A percentile compares a stretch with the other conserved stretches of the same genome.
These are phyloP conservation scores for Camellia japonica DNA, from an alignment of 148 eudicot genomes.

Conservation along the genomic window DNA sequence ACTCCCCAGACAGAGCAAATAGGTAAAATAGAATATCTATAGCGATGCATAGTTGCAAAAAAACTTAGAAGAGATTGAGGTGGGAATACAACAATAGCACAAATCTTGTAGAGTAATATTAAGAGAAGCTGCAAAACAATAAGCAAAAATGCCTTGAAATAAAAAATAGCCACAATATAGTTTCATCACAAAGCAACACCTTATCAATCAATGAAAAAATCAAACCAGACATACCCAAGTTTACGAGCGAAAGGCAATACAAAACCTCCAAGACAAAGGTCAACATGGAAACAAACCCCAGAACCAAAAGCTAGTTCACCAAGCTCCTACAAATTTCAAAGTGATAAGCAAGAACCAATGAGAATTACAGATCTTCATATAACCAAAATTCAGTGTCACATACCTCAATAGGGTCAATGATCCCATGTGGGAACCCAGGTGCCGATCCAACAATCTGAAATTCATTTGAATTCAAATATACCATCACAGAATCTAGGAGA, in stretches of 20 bases:
- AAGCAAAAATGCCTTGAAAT: not conserved
- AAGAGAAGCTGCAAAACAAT: not conserved
- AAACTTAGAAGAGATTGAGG: not conserved
- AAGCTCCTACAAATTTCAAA: conserved; percentile 65
- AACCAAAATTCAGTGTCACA: conserved; percentile 9
- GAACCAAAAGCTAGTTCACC: conserved; percentile 66
- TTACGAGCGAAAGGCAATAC: conserved; percentile 95
- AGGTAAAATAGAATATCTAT: not conserved
- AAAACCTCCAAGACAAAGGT: conserved; percentile 98
- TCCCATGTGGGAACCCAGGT: conserved; percentile 98
- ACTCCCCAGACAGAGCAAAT: not conserved
- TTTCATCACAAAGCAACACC: not conserved
- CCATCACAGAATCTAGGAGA: conserved; percentile 9
- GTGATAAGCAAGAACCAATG: conserved; percentile 14
- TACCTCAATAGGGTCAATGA: conserved; percentile 93
- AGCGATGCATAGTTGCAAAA: not conserved
- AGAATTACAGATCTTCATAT: not conserved
- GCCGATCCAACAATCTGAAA: conserved; percentile 96
- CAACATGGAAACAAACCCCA: conserved; percentile 91
- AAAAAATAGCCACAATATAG: not conserved
- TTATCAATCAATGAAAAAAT: not conserved
- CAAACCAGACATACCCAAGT: conserved; percentile 62
- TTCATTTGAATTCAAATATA: not conserved
- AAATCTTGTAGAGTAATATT: not conserved
- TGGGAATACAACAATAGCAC: not conserved